Evolutionary conservation across 169 alveolate species (phyloP).

Genomic region (Plasmodium vivax): DNA sequence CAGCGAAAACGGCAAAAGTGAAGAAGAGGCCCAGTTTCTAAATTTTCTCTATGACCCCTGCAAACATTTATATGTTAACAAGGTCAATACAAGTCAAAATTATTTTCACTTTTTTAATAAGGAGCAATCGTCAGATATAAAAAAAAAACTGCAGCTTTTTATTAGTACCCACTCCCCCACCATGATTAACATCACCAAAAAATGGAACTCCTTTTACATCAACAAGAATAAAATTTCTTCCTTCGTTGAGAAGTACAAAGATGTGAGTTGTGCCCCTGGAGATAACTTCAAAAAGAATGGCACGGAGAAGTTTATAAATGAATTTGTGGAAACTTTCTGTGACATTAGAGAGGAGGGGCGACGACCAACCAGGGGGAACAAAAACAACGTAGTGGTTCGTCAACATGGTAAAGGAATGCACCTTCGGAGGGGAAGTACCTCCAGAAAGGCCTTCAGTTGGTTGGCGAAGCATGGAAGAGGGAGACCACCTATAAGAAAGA

Average conservation of each 20-base stretch:
- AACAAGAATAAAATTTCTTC: constrained; percentile 43
- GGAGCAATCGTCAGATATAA: constrained; percentile 23
- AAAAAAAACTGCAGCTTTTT: constrained; percentile 52
- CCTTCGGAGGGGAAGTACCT: not conserved
- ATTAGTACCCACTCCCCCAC: constrained; percentile 70
- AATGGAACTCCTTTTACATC: constrained; percentile 47
- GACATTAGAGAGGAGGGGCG: not conserved
- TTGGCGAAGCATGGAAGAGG: not conserved
- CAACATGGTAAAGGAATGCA: not conserved
- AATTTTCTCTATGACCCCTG: constrained; percentile 56
- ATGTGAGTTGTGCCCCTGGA: not conserved
- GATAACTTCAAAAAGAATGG: constrained; percentile 44
- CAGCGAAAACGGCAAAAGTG: not conserved
- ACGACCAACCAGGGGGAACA: not conserved
- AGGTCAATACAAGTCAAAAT: not conserved
- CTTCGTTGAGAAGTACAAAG: constrained; percentile 45
- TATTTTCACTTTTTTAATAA: constrained; percentile 48
- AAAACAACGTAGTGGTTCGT: not conserved
- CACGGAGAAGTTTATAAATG: constrained; percentile 33
- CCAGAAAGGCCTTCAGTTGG: not conserved
- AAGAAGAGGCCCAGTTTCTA: constrained; percentile 26
- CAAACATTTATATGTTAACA: constrained; percentile 44
- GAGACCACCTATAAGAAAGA: not conserved
- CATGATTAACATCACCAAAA: constrained; percentile 42
- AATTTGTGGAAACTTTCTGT: constrained; percentile 42